Evolutionary conservation across 805 yeast species (phyloP).

Genomic region (Saturnispora besseyi): DNA sequence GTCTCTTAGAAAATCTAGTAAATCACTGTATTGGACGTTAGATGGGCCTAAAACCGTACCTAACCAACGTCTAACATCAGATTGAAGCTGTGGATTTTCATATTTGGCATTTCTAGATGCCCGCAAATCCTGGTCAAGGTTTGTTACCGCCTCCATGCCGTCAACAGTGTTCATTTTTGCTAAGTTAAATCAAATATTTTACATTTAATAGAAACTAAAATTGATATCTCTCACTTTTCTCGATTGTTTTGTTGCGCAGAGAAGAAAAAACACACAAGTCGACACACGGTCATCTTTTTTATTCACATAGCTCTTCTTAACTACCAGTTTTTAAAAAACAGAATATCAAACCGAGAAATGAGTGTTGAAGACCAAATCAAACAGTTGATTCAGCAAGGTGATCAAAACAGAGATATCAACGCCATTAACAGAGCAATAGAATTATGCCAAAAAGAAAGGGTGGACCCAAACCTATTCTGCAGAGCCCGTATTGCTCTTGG

Average conservation of each 20-base stretch:
- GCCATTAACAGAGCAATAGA: constrained; percentile 18
- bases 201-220: no score
- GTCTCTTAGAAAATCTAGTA: constrained; percentile 49
- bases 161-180: neutral
- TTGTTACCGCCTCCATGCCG: constrained; percentile 28
- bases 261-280: neutral
- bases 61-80: constrained; percentile 45
- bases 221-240: no score
- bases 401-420: constrained; percentile 7
- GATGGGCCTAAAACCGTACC: constrained; percentile 26
- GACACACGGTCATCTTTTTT: neutral
- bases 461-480: constrained; percentile 23
- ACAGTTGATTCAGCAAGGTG: constrained; percentile 6
- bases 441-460: constrained; percentile 14
- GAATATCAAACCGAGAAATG: neutral
- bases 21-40: constrained; percentile 28
- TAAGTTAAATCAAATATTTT: no score
- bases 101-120: constrained; percentile 46
- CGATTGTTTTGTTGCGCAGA: no score
- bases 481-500: constrained; percentile 28
- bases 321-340: neutral
- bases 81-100: constrained; percentile 24
- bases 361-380: neutral
- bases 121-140: constrained; percentile 54
- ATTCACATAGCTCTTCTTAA: neutral